Evolutionary conservation across 2,329 filamentous ascomycete genomes (phyloP).

Genomic region (Onygena corvina): DNA sequence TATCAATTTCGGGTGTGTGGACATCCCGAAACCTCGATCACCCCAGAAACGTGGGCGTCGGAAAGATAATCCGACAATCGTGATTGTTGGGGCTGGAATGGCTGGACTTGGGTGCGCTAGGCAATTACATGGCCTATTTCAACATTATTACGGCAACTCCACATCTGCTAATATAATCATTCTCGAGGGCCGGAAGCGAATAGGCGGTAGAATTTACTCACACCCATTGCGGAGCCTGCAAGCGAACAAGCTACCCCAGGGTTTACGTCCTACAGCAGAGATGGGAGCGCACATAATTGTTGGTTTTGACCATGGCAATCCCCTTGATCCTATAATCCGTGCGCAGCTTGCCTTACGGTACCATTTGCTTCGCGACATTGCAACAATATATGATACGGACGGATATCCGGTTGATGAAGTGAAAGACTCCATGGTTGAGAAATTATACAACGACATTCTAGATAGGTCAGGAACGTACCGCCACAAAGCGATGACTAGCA

Average conservation of each 20-base stretch:
- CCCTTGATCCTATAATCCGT: constrained; percentile 78
- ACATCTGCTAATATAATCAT: constrained; percentile 63
- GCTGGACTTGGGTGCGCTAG: constrained; percentile 83
- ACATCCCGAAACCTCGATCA: constrained; percentile 44
- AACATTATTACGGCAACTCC: constrained; percentile 60
- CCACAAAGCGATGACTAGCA: constrained; percentile 57
- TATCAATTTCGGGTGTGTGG: constrained; percentile 90
- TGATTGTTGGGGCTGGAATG: constrained; percentile 87
- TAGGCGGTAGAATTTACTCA: constrained; percentile 90
- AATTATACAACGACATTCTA: constrained; percentile 86
- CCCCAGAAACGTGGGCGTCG: constrained; percentile 31
- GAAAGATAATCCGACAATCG: constrained; percentile 56
- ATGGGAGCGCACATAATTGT: constrained; percentile 98
- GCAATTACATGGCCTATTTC: constrained; percentile 75
- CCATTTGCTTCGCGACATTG: constrained; percentile 64
- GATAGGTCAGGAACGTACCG: constrained; percentile 87
- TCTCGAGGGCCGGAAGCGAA: constrained; percentile 72
- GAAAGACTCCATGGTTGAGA: constrained; percentile 74
- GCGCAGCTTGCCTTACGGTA: constrained; percentile 81
- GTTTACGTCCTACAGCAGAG: constrained; percentile 67
- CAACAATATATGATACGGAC: constrained; percentile 71
- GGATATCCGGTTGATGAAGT: constrained; percentile 56
- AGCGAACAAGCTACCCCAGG: constrained; percentile 39
- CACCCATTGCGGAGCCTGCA: constrained; percentile 53
- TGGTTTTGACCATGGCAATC: constrained; percentile 90